These are phyloP conservation scores for Trichoderma hamatum DNA, from an alignment of 2,329 filamentous ascomycete genomes.

Conservation along the genomic window DNA sequence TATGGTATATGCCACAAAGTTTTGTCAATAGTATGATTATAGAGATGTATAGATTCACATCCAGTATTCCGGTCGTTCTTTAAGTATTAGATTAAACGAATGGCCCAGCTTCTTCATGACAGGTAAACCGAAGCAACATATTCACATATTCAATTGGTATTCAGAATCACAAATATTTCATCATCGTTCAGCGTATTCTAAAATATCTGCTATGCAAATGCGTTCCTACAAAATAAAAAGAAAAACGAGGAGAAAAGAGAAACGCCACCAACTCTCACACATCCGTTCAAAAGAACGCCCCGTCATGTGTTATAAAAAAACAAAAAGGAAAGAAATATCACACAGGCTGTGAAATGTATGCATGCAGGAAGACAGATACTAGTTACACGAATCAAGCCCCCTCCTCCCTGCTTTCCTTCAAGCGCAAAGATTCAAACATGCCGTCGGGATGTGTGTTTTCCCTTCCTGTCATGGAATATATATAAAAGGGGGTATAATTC, in stretches of 20 bases:
- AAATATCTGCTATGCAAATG: constrained; percentile 20
- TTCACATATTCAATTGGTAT: background rate
- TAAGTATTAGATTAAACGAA: background rate
- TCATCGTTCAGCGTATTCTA: constrained; percentile 21
- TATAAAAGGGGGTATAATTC: constrained; percentile 30
- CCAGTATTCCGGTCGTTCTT: background rate
- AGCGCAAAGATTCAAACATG: background rate
- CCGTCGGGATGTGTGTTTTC: background rate
- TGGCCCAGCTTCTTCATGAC: background rate
- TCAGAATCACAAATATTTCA: constrained; percentile 1
- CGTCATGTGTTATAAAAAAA: background rate
- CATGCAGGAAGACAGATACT: background rate
- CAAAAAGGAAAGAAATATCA: background rate
- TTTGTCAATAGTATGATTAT: constrained; percentile 6
- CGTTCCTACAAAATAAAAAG: background rate
- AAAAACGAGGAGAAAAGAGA: background rate
- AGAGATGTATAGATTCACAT: background rate
- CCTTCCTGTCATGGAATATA: background rate
- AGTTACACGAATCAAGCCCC: background rate
- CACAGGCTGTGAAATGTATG: background rate
- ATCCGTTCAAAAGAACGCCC: constrained; percentile 16
- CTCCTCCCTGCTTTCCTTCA: background rate
- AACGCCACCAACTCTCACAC: constrained; percentile 12
- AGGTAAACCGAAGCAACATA: too few relatives aligned
- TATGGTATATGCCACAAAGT: background rate